Conservation (phyloP, 768 basidiomycete genomes). For the Podaxis pistillaris region DNA sequence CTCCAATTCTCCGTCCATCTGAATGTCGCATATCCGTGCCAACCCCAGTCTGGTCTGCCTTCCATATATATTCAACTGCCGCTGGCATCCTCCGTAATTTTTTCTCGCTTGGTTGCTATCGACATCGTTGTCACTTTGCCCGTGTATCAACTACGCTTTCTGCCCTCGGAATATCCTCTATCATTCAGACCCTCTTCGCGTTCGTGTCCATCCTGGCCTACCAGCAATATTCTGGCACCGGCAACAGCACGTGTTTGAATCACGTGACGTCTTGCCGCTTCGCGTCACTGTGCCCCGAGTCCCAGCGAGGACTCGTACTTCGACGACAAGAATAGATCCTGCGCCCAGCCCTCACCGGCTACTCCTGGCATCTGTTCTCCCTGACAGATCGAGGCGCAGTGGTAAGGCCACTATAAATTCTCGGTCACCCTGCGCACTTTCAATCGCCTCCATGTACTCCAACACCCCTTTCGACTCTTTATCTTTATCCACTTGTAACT, state of each 20-base stretch:
- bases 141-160: not conserved
- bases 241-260: not conserved
- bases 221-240: not conserved
- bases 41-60: conserved; percentile 11
- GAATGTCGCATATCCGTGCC: conserved; percentile 3
- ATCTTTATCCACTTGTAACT: not conserved
- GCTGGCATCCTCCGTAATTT: conserved; percentile 11
- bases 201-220: not conserved
- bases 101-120: not conserved
- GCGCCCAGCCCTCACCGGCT: no score
- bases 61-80: conserved; percentile 15
- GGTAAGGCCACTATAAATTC: not conserved
- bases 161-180: not conserved
- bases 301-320: no score
- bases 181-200: not conserved
- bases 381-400: not conserved
- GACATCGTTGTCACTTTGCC: not conserved
- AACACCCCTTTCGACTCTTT: not conserved
- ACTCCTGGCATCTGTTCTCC: no score
- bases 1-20: not conserved
- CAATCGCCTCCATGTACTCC: not conserved
- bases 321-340: no score
- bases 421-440: not conserved
- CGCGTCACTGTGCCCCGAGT: not conserved
- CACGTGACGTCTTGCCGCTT: not conserved